These are phyloP conservation scores for Cruciata laevipes DNA, from an alignment of 257 asterid species.

Conservation along the genomic window DNA sequence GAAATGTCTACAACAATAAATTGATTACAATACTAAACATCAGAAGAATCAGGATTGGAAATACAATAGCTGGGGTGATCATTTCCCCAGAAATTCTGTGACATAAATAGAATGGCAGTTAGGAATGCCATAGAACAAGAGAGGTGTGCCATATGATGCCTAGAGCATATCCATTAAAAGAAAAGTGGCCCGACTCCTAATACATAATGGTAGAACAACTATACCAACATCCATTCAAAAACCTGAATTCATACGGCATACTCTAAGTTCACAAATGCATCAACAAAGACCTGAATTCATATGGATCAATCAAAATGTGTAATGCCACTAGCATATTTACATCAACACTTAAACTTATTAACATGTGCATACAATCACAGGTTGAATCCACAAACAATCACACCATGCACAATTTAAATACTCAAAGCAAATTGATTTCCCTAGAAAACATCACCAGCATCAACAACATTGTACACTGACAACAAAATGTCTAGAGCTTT, in stretches of 20 bases:
- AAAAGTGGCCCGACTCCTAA: too few relatives aligned
- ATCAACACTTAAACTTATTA: background rate
- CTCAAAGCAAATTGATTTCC: background rate
- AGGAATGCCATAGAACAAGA: background rate
- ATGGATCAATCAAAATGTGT: too few relatives aligned
- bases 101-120: background rate
- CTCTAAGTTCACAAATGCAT: background rate
- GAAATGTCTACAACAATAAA: background rate
- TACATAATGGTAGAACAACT: background rate
- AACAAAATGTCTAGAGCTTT: background rate
- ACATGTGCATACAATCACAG: background rate
- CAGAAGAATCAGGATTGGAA: constrained; percentile 1
- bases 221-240: background rate
- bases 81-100: background rate
- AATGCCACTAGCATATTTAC: background rate
- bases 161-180: background rate
- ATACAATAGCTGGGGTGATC: background rate
- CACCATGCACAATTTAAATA: background rate
- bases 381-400: background rate
- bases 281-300: background rate
- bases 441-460: background rate
- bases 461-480: background rate
- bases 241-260: background rate
- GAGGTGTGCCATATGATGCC: background rate
- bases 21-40: background rate